Conservation (phyloP, 2,329 filamentous ascomycete species). For the Trichoderma sp. region DNA sequence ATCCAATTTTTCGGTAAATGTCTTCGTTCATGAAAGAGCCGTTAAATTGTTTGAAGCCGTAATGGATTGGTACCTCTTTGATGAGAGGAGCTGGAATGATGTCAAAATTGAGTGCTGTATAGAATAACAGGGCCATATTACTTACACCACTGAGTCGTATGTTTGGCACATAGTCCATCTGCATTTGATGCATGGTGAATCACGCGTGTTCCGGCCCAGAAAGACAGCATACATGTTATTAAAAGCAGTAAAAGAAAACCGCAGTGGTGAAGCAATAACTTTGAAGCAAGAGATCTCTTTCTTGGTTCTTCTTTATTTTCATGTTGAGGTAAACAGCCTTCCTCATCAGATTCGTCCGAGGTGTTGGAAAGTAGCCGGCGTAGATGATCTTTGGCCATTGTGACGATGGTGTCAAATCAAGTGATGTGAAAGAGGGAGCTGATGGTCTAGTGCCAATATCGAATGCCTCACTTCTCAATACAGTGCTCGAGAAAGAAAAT, state of each 20-base stretch:
- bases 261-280: neutral
- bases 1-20: constrained; percentile 48
- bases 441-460: neutral
- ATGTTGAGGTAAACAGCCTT: neutral
- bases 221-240: neutral
- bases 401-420: neutral
- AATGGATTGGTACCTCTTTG: constrained; percentile 32
- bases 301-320: neutral
- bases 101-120: neutral
- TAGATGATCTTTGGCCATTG: constrained; percentile 5
- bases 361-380: constrained; percentile 3
- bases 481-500: neutral
- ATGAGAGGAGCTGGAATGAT: constrained; percentile 33
- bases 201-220: constrained; percentile 16
- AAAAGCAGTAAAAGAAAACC: neutral
- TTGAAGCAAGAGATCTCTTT: neutral
- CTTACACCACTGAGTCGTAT: constrained; percentile 40
- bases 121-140: neutral
- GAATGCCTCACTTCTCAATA: neutral
- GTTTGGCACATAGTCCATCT: constrained; percentile 27
- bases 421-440: neutral
- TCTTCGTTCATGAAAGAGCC: constrained; percentile 54
- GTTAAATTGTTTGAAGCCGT: constrained; percentile 45
- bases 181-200: neutral
- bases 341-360: constrained; percentile 18